Evolutionary conservation across 305 asterid genomes (phyloP).

Genomic region (Plantago lanceolata): DNA sequence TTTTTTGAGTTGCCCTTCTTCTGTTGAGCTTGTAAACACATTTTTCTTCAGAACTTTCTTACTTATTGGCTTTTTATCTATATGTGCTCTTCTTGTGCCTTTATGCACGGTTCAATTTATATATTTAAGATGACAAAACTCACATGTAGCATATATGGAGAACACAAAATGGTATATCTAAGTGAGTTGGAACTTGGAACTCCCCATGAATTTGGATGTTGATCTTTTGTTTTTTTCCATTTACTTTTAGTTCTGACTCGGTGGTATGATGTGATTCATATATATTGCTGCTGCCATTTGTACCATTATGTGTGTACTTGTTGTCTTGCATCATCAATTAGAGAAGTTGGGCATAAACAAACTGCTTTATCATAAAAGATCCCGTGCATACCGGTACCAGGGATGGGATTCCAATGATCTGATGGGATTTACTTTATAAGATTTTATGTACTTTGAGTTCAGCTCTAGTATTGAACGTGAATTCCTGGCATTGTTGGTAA

Average conservation of each 20-base stretch:
- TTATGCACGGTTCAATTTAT: not conserved
- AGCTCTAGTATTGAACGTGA: too few relatives aligned
- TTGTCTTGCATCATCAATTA: not conserved
- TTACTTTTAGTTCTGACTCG: not conserved
- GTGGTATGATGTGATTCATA: not conserved
- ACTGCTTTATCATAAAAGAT: too few relatives aligned
- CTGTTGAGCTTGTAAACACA: not conserved
- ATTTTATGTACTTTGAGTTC: too few relatives aligned
- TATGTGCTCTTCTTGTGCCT: not conserved
- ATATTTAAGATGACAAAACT: not conserved
- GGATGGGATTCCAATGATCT: too few relatives aligned
- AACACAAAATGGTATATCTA: not conserved
- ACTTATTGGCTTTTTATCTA: not conserved
- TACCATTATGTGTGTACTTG: not conserved
- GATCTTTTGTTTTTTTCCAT: not conserved
- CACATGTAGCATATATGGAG: not conserved
- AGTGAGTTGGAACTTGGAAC: not conserved
- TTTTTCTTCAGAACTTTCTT: not conserved
- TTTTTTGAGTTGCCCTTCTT: not conserved
- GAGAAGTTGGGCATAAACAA: too few relatives aligned
- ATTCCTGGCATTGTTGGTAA: not conserved
- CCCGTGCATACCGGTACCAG: not conserved
- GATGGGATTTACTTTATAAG: too few relatives aligned
- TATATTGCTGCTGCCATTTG: not conserved
- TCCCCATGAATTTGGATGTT: not conserved